Evolutionary conservation across 2,329 filamentous ascomycete species (phyloP), one percentile per base, ranked within the genome.

Genomic region (Fusarium sp.): DNA sequence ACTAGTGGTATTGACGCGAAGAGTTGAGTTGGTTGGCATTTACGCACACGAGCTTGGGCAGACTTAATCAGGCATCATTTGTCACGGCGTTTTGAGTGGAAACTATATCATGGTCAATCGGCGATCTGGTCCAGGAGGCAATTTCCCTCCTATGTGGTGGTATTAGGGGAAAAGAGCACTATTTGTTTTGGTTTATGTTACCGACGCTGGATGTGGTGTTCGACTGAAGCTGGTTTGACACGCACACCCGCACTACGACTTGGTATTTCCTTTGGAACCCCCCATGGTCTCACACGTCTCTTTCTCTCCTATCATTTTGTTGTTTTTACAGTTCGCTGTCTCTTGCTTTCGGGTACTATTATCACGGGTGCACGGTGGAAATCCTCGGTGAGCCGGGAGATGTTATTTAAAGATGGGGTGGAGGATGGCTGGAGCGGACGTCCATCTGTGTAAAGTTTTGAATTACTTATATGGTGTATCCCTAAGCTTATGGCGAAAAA

Each of bases 1-100:
- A 90, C 48, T 90, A 81, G 78, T 90, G 81, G 78, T 60, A 51
- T 59, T 57, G 41, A 47, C 51, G 57, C 65, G 64, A 53, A 70
- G 51, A 45, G 63, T 67, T 75, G 71, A 71, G 71, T 75, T 66
- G 73, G 70, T 57, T 61, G 63, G 63, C 72, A 75, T 74, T 72
- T 37, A 66, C 64, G 71, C 69, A 73, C 64, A 71, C 72, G 61
- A 72, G 71, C 74, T 73, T 74, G 74, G 76, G 73, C 74, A 78
- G 72, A 72, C 75, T 75, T 79, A 79, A 80, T 79, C 72, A 75
- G 79, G 79, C 80, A 80, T 81, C 75, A 77, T 80, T 78, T 72
- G 75, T 80, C 73, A 77, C 73, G 80, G 79, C 80, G 80, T 81
- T 81, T 71, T 75, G 67, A 69, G 72, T 76, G 73, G 79, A 78